Evolutionary conservation across 768 basidiomycete species (phyloP).

Genomic region (Boletus rubroflammeus): DNA sequence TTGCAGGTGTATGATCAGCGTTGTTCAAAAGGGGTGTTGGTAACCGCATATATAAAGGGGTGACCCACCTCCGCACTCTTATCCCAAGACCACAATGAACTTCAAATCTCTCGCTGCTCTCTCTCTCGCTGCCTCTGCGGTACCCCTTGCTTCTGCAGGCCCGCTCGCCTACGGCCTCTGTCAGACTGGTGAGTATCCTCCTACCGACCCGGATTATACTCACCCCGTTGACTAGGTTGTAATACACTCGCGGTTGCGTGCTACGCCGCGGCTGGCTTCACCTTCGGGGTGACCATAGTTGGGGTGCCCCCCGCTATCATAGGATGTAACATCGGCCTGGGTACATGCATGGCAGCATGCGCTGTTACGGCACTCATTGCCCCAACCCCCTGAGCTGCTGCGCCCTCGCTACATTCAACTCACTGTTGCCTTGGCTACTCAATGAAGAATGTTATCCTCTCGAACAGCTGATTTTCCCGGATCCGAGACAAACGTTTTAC

Average conservation of each 20-base stretch:
- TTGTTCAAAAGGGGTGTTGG: not conserved
- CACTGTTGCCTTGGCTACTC: not conserved
- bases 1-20: too few species aligned
- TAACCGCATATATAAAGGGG: not conserved
- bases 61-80: not conserved
- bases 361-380: constrained; percentile 18
- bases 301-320: constrained; percentile 19
- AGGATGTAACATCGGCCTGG: constrained; percentile 22
- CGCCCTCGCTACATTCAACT: not conserved
- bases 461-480: too few species aligned
- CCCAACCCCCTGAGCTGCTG: constrained; percentile 21
- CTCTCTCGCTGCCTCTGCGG: constrained; percentile 12
- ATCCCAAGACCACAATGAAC: constrained; percentile 18
- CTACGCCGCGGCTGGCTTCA: constrained; percentile 23
- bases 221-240: constrained; percentile 17
- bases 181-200: constrained; percentile 19
- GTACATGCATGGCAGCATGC: constrained; percentile 26
- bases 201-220: not conserved
- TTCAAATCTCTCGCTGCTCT: constrained; percentile 19
- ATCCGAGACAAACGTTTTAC: not conserved
- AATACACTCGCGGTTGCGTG: constrained; percentile 21
- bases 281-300: constrained; percentile 22
- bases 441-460: not conserved
- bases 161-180: constrained; percentile 19
- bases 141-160: constrained; percentile 14